A percentile compares a stretch with the other conserved stretches of the same genome.
Evolutionary conservation across 257 asterid genomes (phyloP).

Genomic region (Nicotiana tomentosiformis): DNA sequence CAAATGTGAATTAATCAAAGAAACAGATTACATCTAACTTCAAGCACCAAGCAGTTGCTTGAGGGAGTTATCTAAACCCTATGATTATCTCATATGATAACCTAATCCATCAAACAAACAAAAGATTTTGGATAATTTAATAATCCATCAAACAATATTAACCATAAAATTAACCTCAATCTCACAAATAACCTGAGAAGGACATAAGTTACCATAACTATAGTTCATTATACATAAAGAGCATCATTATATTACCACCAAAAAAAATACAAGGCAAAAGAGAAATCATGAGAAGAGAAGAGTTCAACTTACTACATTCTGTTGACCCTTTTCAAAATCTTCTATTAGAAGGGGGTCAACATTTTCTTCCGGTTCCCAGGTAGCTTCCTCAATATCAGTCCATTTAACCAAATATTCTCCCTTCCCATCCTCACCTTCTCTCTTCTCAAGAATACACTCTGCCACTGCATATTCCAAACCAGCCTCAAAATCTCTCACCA

Average conservation of each 20-base stretch:
- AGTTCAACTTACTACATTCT: constrained; percentile 9
- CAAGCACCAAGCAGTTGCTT: background rate
- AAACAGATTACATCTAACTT: background rate
- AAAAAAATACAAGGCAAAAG: background rate
- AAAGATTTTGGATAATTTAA: background rate
- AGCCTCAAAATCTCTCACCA: constrained; percentile 72
- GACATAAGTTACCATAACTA: background rate
- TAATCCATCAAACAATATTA: background rate
- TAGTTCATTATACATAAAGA: background rate
- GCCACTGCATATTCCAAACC: constrained; percentile 93
- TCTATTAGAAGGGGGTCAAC: constrained; percentile 66
- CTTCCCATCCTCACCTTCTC: constrained; percentile 47
- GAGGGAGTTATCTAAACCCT: background rate
- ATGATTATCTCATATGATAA: background rate
- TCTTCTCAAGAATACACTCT: constrained; percentile 48
- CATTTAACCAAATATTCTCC: constrained; percentile 76
- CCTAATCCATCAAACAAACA: background rate
- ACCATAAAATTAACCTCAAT: background rate
- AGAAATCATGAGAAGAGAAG: background rate
- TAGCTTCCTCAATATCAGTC: constrained; percentile 76
- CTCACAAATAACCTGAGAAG: background rate
- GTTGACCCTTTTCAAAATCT: constrained; percentile 32
- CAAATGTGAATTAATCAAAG: background rate
- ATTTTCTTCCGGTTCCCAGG: constrained; percentile 90
- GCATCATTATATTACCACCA: background rate